Base-by-base conservation (phyloP, 495 filamentous ascomycete genomes). In the Annulohypoxylon maeteangense region DNA sequence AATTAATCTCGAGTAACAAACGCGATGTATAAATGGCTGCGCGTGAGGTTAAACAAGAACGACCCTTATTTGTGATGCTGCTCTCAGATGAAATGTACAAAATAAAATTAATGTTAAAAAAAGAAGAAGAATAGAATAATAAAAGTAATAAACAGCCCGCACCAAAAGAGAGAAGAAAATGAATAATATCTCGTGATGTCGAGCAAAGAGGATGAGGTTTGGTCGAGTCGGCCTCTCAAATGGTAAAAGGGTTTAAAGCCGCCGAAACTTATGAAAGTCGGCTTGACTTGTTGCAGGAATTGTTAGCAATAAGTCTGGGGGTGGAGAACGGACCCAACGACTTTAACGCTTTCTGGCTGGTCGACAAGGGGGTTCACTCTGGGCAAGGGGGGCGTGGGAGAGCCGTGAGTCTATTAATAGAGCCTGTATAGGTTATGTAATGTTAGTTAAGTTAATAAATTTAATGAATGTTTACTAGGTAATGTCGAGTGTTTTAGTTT, bases 71-170 rank as follows among this genome's bases (percentile, higher is more conserved):
- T 57, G 32, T 57, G 34, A 22, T 12, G 18, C 40, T 25, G 20
- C 27, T 20, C 14, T 12, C 11, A 22, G 20, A 42, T 18, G 32
- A 45, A 67, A 55, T 72, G 59, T 64, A 72, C 57, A 57, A 65
- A 22, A 32, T 62, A 58, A 60, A 51, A 73, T 73, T 65, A 73
- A 69, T 64, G 54, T 22, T n/a, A n/a, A 72, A 57, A n/a, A 57
- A 67, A 48, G 34, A 47, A 55, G 40, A 62, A 27, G 63, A 40
- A 34, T 36, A 14, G 57, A 62, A 25, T 31, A 61, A 40, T 40
- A 51, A 29, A 53, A 60, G 32, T 57, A 55, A 38, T 40, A 38
- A 66, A 54, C 56, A 66, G 22, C 63, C 31, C 16, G 32, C 63
- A 48, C 63, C 63, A 50, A 66, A 66, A 58, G 42, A 44, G 22